phyloP scores from a whole-genome alignment of 106 monocot species.

The Allium sativum region DNA sequence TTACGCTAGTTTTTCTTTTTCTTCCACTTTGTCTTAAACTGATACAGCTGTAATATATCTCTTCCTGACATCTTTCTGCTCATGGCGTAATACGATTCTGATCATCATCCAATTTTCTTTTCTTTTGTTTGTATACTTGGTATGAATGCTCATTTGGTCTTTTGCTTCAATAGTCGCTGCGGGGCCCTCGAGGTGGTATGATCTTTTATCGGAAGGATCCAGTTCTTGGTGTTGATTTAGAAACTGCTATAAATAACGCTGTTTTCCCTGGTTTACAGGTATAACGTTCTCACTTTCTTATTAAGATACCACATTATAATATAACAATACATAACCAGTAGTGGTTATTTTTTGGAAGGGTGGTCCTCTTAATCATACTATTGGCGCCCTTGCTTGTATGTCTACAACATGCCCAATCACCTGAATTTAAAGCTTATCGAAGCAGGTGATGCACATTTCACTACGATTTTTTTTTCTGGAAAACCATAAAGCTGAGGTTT shows the following conservation, averaged over 20 bases:
- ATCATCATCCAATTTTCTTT: too few relatives aligned
- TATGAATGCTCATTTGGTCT: neutral
- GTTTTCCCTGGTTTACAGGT: slow-evolving; percentile 34
- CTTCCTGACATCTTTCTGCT: too few relatives aligned
- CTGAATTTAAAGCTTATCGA: slow-evolving; percentile 27
- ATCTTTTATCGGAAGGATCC: slow-evolving; percentile 29
- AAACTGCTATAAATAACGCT: slow-evolving; percentile 27
- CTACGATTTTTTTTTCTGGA: too few relatives aligned
- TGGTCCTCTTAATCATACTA: slow-evolving; percentile 28
- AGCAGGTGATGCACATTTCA: slow-evolving; percentile 7
- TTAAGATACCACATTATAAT: neutral
- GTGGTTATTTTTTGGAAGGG: slow-evolving; percentile 12
- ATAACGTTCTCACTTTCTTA: neutral
- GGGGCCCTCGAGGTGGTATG: slow-evolving; percentile 32
- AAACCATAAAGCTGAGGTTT: too few relatives aligned
- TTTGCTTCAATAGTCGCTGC: slow-evolving; percentile 16
- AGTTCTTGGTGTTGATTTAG: slow-evolving; percentile 21
- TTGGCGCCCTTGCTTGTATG: slow-evolving; percentile 29
- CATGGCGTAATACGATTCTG: too few relatives aligned
- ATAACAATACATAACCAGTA: neutral
- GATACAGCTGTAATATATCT: too few relatives aligned
- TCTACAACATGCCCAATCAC: slow-evolving; percentile 21
- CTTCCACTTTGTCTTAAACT: too few relatives aligned
- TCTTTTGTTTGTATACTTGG: too few relatives aligned
- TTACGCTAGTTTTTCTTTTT: too few relatives aligned